A percentile compares a stretch with the other conserved stretches of the same genome.
Evolutionary conservation across 208 protist species (phyloP).

Genomic region (Porcisia hertigi): DNA sequence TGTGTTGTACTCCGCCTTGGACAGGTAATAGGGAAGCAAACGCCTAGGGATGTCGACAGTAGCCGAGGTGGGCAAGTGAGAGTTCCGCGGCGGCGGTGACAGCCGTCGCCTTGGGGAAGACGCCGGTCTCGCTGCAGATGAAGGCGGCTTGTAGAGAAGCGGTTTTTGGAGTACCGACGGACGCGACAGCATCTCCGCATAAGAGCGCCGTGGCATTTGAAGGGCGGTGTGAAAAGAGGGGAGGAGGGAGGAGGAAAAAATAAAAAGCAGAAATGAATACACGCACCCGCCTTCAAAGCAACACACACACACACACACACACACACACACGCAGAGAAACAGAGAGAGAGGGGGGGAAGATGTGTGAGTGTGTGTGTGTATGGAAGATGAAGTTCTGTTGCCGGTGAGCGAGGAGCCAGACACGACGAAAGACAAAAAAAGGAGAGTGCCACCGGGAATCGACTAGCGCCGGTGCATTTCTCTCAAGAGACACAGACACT

Average conservation of each 20-base stretch:
- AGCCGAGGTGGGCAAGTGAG: constrained; percentile 1
- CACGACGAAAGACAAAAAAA: too few species aligned
- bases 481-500: too few species aligned
- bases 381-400: too few species aligned
- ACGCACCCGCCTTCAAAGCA: background rate
- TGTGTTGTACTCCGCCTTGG: constrained; percentile 34
- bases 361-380: too few species aligned
- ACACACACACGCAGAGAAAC: background rate
- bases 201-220: constrained; percentile 16
- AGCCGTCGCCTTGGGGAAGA: background rate
- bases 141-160: constrained; percentile 6
- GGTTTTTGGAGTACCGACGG: constrained; percentile 11
- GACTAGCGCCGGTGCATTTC: too few species aligned
- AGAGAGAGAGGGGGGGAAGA: too few species aligned
- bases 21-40: constrained; percentile 33
- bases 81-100: background rate
- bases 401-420: too few species aligned
- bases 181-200: constrained; percentile 16
- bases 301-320: background rate
- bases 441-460: too few species aligned
- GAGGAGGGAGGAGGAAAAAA: too few species aligned
- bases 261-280: background rate
- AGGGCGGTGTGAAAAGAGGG: background rate
- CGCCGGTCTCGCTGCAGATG: background rate
- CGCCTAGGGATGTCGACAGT: constrained; percentile 24